Percentiles rank a stretch among this genome's conserved stretches.
phyloP scores from a whole-genome alignment of 73 alveolate genomes.

The Breviolum minutum region DNA sequence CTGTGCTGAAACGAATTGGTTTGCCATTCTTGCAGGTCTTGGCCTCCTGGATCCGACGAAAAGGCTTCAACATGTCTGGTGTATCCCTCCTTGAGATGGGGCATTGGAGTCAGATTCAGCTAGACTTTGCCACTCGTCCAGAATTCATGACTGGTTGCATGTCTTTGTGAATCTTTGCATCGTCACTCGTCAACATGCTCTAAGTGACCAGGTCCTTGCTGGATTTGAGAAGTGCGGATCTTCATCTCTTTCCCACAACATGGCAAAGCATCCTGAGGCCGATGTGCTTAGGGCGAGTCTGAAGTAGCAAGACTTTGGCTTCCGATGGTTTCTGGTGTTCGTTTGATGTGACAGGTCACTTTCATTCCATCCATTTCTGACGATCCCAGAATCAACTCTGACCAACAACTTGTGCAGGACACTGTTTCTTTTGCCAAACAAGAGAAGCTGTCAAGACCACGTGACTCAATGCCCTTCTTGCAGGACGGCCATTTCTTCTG shows the following conservation, averaged over 20 bases:
- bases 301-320: background rate
- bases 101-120: slow-evolving; percentile 54
- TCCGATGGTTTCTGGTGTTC: background rate
- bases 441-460: background rate
- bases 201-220: slow-evolving; percentile 12
- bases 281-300: background rate
- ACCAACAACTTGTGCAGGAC: slow-evolving; percentile 63
- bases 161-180: background rate
- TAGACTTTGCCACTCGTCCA: slow-evolving; percentile 34
- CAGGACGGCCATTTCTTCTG: slow-evolving; percentile 81
- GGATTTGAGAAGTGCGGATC: slow-evolving; percentile 80
- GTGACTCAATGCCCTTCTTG: background rate
- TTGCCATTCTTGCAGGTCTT: slow-evolving; percentile 13
- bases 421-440: background rate
- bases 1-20: background rate
- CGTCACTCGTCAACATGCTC: background rate
- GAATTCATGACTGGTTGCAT: background rate
- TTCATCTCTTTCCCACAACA: slow-evolving; percentile 50
- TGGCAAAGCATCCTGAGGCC: slow-evolving; percentile 78
- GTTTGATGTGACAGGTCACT: background rate
- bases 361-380: slow-evolving; percentile 28
- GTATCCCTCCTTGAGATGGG: slow-evolving; percentile 28
- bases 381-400: slow-evolving; percentile 49
- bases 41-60: background rate
- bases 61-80: background rate